Evolutionary conservation across 2,329 filamentous ascomycete species (phyloP).

Genomic region (Aspergillus oerlinghausenensis): DNA sequence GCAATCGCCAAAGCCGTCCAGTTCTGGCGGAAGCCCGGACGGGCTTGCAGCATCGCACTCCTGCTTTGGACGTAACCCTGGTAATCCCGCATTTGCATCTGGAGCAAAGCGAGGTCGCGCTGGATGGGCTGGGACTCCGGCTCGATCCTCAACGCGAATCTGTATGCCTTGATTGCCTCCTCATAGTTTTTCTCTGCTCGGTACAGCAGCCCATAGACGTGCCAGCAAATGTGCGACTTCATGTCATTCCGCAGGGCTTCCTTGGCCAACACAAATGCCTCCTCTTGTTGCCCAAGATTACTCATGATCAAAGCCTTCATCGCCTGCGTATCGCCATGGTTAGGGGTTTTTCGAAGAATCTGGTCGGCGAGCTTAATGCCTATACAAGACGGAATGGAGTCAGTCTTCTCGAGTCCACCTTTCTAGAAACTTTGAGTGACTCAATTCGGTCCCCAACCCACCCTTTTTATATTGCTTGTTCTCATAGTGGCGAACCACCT

Average conservation of each 20-base stretch:
- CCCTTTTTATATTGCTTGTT: conserved; percentile 96
- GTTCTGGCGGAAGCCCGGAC: conserved; percentile 78
- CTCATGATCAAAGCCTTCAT: conserved; percentile 99
- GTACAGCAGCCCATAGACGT: conserved; percentile 94
- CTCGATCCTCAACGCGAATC: conserved; percentile 86
- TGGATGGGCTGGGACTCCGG: conserved; percentile 94
- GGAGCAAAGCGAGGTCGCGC: conserved; percentile 84
- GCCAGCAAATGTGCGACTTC: conserved; percentile 99
- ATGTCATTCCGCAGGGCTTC: conserved; percentile 90
- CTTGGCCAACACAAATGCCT: conserved; percentile 91
- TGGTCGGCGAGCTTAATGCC: conserved; percentile 94
- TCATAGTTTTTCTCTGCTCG: conserved; percentile 95
- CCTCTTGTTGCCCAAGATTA: conserved; percentile 82
- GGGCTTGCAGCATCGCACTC: conserved; percentile 77
- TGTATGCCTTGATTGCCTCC: conserved; percentile 98
- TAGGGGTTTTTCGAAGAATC: conserved; percentile 89
- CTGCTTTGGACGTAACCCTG: conserved; percentile 88
- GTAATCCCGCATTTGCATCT: conserved; percentile 96
- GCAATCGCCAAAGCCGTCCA: conserved; percentile 98
- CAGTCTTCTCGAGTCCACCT: conserved; percentile 10
- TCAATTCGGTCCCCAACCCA: conserved; percentile 24
- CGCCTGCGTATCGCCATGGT: conserved; percentile 95
- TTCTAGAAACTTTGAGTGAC: conserved; percentile 2
- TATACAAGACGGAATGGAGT: conserved; percentile 28
- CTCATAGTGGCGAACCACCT: conserved; percentile 93